Percentiles rank a stretch among this genome's conserved stretches.
Conservation (phyloP, 306 rosid species). For the Sphenostylis stenocarpa region DNA sequence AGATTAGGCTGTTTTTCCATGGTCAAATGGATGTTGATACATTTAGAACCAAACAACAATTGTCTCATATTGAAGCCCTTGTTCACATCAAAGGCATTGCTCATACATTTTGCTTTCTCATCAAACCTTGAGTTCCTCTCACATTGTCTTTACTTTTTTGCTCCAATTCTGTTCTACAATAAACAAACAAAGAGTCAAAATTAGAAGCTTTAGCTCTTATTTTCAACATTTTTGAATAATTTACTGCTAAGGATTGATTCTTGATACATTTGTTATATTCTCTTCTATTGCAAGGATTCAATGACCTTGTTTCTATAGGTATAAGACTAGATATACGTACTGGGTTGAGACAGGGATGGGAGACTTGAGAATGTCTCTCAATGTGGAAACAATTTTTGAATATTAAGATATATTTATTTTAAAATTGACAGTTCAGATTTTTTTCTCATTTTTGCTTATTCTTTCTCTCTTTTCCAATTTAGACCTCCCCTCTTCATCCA, state of each 20-base stretch:
- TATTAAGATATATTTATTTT: neutral
- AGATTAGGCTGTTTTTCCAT: neutral
- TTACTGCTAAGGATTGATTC: neutral
- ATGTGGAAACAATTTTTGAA: too few relatives aligned
- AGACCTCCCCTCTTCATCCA: neutral
- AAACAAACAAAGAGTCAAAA: neutral
- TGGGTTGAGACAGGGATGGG: too few relatives aligned
- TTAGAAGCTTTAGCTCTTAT: neutral
- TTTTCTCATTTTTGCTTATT: neutral
- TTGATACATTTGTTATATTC: neutral
- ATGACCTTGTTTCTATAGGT: constrained; percentile 8
- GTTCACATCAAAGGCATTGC: constrained; percentile 6
- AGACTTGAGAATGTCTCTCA: too few relatives aligned
- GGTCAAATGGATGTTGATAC: neutral
- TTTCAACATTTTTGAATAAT: constrained; percentile 3
- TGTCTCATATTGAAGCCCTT: neutral
- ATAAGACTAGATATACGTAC: neutral
- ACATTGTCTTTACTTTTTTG: neutral
- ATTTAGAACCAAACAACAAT: neutral
- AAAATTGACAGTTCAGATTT: neutral
- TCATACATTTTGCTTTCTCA: constrained; percentile 5
- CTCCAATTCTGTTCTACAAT: neutral
- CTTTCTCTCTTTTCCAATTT: neutral
- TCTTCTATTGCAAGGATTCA: neutral
- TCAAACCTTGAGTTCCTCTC: constrained; percentile 11